phyloP scores from a whole-genome alignment of 768 basidiomycete species.

The Sarcomyxa edulis region DNA sequence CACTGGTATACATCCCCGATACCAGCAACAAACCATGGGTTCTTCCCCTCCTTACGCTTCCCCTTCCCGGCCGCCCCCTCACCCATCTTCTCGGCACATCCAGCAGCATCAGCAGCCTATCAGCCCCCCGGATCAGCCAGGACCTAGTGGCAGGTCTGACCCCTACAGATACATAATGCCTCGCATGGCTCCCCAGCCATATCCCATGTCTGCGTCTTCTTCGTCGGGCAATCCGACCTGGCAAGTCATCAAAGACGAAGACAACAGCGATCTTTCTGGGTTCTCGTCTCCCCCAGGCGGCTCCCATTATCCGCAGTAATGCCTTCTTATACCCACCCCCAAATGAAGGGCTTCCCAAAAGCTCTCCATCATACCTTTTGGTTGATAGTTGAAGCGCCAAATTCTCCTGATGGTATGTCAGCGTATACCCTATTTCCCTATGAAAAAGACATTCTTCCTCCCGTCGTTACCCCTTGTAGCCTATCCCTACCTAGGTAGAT shows the following conservation, averaged over 20 bases:
- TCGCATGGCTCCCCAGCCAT: conserved; percentile 10
- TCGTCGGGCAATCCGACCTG: conserved; percentile 9
- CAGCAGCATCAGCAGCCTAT: conserved; percentile 26
- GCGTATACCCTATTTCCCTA: too few relatives aligned
- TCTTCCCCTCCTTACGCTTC: conserved; percentile 2
- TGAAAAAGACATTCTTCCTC: too few relatives aligned
- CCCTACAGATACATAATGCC: conserved; percentile 30
- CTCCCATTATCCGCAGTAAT: conserved; percentile 1
- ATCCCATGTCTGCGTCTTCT: conserved; percentile 3
- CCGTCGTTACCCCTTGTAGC: too few relatives aligned
- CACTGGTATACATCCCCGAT: conserved; percentile 19
- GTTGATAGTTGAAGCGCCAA: too few relatives aligned
- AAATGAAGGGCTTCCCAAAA: too few relatives aligned
- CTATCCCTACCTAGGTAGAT: too few relatives aligned
- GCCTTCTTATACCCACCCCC: too few relatives aligned
- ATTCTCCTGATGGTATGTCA: too few relatives aligned
- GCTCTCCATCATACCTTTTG: too few relatives aligned
- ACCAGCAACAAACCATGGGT: conserved; percentile 24
- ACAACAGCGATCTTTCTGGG: too few relatives aligned
- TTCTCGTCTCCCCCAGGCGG: not conserved
- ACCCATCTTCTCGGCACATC: conserved; percentile 2
- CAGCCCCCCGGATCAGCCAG: conserved; percentile 25
- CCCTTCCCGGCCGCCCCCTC: not conserved
- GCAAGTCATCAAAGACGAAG: conserved; percentile 24
- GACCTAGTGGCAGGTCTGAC: conserved; percentile 24